These are phyloP conservation scores for Pseudogymnoascus sp. DNA, from an alignment of 2,329 filamentous ascomycete species.

Conservation along the genomic window DNA sequence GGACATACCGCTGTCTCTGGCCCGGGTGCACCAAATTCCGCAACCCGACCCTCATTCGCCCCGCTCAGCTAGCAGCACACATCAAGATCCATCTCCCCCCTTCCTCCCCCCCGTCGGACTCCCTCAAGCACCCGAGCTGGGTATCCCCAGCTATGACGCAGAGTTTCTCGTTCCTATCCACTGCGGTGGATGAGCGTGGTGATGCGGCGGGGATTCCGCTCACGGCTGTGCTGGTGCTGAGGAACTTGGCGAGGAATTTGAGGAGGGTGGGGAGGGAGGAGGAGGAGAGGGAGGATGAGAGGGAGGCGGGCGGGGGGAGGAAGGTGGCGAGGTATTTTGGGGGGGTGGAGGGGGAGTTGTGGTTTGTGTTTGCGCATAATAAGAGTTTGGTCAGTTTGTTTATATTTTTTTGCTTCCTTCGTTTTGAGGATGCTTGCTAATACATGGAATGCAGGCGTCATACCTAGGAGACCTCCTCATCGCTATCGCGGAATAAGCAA, in stretches of 20 bases:
- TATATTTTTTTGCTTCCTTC: background rate
- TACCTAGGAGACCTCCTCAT: background rate
- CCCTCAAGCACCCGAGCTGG: conserved; percentile 19
- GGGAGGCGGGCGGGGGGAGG: conserved; percentile 43
- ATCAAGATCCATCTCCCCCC: conserved; percentile 27
- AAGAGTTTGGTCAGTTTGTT: conserved; percentile 42
- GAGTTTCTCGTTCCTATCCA: conserved; percentile 46
- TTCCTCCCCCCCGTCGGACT: conserved; percentile 11
- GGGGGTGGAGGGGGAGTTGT: conserved; percentile 54
- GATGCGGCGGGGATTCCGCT: conserved; percentile 72
- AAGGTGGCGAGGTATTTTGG: conserved; percentile 62
- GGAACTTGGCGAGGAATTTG: conserved; percentile 65
- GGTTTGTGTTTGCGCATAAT: conserved; percentile 64
- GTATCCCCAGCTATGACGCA: conserved; percentile 41
- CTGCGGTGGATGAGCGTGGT: conserved; percentile 43
- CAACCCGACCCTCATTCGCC: conserved; percentile 26
- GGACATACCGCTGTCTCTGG: conserved; percentile 56
- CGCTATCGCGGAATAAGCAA: background rate
- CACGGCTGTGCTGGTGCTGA: conserved; percentile 65
- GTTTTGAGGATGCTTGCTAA: background rate
- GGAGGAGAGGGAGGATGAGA: conserved; percentile 38
- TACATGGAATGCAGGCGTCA: background rate
- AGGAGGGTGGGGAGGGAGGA: conserved; percentile 53
- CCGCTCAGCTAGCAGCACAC: conserved; percentile 24
- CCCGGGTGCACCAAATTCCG: conserved; percentile 51